Evolutionary conservation across 176 grass and related monocot genomes (phyloP).

Genomic region (Phoenix roebelenii): DNA sequence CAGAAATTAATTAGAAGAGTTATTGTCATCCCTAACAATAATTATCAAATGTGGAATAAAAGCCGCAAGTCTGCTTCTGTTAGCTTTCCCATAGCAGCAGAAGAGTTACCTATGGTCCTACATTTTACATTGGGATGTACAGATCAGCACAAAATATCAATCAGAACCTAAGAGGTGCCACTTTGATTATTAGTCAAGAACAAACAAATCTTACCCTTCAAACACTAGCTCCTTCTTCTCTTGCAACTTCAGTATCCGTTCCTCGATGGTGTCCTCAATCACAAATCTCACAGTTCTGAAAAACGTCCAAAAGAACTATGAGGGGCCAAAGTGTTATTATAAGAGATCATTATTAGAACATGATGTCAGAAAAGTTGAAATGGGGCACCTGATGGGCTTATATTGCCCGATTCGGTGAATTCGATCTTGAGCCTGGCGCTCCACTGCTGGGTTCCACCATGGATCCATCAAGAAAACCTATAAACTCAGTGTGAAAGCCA

Average conservation of each 20-base stretch:
- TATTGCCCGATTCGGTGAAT: slow-evolving; percentile 94
- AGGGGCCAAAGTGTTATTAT: neutral
- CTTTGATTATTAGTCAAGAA: neutral
- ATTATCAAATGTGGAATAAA: too few relatives aligned
- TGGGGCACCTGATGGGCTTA: slow-evolving; percentile 77
- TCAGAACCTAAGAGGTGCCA: neutral
- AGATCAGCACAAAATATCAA: slow-evolving; percentile 8
- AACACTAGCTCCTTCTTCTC: slow-evolving; percentile 89
- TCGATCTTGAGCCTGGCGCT: slow-evolving; percentile 86
- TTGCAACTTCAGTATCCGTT: slow-evolving; percentile 78
- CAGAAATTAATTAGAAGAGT: too few relatives aligned
- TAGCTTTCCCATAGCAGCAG: too few relatives aligned
- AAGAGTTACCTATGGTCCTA: too few relatives aligned
- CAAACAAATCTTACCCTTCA: slow-evolving; percentile 50
- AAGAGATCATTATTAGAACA: neutral
- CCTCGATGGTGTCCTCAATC: slow-evolving; percentile 62
- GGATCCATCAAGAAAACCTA: slow-evolving; percentile 98
- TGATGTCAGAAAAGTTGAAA: neutral
- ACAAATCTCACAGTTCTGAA: slow-evolving; percentile 75
- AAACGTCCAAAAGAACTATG: slow-evolving; percentile 2
- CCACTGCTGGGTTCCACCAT: slow-evolving; percentile 95
- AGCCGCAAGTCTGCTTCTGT: too few relatives aligned
- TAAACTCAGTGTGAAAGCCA: slow-evolving; percentile 2
- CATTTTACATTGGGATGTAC: slow-evolving; percentile 2
- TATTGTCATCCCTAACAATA: too few relatives aligned